These are phyloP conservation scores for Chamaecyparis obtusa DNA, from an alignment of 75 land plant genomes.

Conservation along the genomic window DNA sequence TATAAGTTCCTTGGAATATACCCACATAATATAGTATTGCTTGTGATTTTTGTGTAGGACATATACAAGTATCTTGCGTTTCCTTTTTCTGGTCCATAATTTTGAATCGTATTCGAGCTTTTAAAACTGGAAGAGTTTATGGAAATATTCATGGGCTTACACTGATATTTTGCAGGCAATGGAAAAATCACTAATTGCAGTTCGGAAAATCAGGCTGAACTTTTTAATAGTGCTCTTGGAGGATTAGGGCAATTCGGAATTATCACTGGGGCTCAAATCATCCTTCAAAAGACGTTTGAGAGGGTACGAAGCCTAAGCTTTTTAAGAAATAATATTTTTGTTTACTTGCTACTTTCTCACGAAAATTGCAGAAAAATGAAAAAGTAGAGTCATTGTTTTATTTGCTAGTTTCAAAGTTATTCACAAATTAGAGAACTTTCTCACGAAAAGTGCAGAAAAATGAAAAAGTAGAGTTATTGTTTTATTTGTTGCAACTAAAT, in stretches of 20 bases:
- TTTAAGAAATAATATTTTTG: too few species aligned
- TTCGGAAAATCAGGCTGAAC: neutral
- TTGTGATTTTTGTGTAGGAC: too few species aligned
- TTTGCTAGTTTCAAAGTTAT: too few species aligned
- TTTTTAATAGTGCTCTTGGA: neutral
- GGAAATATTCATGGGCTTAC: neutral
- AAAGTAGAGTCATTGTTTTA: too few species aligned
- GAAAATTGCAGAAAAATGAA: too few species aligned
- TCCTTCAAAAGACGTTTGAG: neutral
- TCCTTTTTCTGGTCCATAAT: neutral
- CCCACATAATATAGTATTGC: neutral
- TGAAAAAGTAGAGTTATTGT: too few species aligned
- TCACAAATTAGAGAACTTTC: too few species aligned
- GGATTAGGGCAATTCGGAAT: neutral
- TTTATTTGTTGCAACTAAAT: too few species aligned
- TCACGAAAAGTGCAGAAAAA: too few species aligned
- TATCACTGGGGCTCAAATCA: neutral
- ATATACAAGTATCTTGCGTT: too few species aligned
- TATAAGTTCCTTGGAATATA: neutral
- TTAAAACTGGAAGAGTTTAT: neutral
- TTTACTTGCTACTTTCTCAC: too few species aligned
- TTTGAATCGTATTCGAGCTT: too few species aligned
- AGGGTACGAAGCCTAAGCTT: neutral
- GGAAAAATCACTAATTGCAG: neutral
- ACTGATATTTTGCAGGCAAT: neutral